Conservation (phyloP, 1,284 basidiomycete species). For the Leccinum solheimii region DNA sequence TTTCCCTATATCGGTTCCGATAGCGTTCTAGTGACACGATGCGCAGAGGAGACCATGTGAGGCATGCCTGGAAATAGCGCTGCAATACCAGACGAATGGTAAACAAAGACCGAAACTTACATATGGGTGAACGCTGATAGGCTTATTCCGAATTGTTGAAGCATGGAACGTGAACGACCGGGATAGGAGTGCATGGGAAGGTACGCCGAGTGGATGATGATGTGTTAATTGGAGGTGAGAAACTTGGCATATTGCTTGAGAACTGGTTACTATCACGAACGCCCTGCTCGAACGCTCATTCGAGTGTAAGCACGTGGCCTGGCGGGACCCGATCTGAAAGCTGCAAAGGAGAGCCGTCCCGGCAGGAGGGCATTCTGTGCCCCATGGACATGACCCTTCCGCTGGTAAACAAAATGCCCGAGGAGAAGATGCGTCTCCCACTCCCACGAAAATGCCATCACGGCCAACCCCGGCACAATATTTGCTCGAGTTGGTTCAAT, state of each 20-base stretch:
- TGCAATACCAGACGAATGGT: not conserved
- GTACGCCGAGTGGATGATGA: not conserved
- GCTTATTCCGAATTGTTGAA: not conserved
- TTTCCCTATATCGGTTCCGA: conserved; percentile 10
- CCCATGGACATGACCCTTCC: not conserved
- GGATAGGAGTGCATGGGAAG: conserved; percentile 12
- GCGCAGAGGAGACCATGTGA: conserved; percentile 6
- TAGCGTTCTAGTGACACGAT: conserved; percentile 3
- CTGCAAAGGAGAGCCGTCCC: not conserved
- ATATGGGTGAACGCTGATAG: conserved; percentile 16
- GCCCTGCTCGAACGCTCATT: not conserved
- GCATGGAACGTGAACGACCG: not conserved
- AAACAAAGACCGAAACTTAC: conserved; percentile 10
- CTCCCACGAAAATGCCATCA: not conserved
- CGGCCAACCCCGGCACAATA: not conserved
- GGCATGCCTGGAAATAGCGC: conserved; percentile 18
- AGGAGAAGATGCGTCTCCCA: not conserved
- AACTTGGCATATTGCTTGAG: conserved; percentile 11
- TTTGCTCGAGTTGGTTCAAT: not conserved
- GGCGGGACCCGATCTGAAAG: not conserved
- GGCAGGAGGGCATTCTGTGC: not conserved
- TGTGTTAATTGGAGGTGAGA: conserved; percentile 15
- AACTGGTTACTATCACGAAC: conserved; percentile 2
- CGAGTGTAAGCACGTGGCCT: not conserved
- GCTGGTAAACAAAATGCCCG: not conserved